Base-by-base conservation (phyloP, 305 asterid genomes). In the Striga hermonthica region DNA sequence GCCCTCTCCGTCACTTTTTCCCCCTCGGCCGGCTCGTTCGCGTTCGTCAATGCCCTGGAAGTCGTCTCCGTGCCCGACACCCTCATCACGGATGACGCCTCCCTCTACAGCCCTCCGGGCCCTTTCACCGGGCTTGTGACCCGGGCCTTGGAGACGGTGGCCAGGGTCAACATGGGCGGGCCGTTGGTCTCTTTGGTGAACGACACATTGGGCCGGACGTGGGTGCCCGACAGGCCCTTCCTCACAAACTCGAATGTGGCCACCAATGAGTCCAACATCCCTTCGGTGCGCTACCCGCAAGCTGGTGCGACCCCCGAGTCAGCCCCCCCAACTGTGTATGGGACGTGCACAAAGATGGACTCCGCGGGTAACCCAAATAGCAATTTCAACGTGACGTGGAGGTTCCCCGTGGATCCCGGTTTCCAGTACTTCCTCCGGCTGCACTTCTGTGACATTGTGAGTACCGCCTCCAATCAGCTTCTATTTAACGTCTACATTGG, bases 101-200 rank as follows among this genome's bases (percentile, higher is more conserved):
- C 80, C 31, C 71, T 60, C 43, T 60, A 62, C 70, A 77, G 52
- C 68, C 90, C 94, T 9, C 11, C 71, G 0, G 84, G 80, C 58
- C 16, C 64, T 31, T 84, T 70, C 50, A 52, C 40, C 50, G 89
- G 89, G 13, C 70, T 87, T 6, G 59, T 62, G 14, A 57, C 9
- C 44, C 71, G 75, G 48, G 83, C 91, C 38, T 38, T 87, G 14
- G 91, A 87, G 77, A 84, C 86, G 1, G 84, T 81, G 48, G 70
- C 73, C 41, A 76, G 89, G 77, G 85, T 87, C 9, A 87, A 87
- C 43, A 87, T 87, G 95, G 91, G 91, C 8, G 95, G 95, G 5
- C 77, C 89, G 10, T 31, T 78, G 2, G 80, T 87, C 41, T 48
- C 91, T 0, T 41, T 49, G 14, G 65, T 39, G 6, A 87, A 87